These are phyloP conservation scores for Ettlia oleoabundans DNA, from an alignment of 139 green algal genomes.

Conservation along the genomic window DNA sequence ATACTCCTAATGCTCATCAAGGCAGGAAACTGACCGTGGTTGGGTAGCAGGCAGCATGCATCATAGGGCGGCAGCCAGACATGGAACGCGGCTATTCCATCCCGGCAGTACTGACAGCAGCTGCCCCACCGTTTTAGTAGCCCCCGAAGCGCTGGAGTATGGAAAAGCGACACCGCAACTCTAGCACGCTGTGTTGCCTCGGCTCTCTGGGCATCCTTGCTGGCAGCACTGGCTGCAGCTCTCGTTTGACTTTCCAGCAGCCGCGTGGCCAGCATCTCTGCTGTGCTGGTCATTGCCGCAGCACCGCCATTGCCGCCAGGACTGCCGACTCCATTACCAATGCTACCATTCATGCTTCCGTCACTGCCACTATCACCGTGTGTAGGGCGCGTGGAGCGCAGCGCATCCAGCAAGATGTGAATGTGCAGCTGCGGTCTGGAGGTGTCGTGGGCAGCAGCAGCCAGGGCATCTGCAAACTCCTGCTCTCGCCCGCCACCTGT, in stretches of 20 bases:
- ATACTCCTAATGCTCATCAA: no score
- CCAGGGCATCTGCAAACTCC: constrained; percentile 40
- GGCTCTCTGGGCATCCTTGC: no score
- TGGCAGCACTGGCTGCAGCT: neutral
- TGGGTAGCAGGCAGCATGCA: no score
- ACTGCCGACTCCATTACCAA: no score
- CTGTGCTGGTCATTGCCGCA: constrained; percentile 32
- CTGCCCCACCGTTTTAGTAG: constrained; percentile 43
- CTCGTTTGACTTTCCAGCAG: constrained; percentile 18
- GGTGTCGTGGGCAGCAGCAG: neutral
- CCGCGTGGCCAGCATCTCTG: constrained; percentile 25
- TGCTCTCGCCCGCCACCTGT: constrained; percentile 23
- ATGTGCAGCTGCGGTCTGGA: constrained; percentile 14
- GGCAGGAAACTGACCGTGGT: neutral
- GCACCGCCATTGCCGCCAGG: no score
- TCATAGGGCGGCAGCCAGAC: no score
- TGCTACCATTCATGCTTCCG: no score
- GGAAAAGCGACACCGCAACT: constrained; percentile 34
- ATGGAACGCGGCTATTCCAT: no score
- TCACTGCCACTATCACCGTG: neutral
- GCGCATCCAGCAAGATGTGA: constrained; percentile 40
- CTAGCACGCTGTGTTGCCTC: no score
- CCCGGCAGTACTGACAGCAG: no score
- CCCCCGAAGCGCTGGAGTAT: constrained; percentile 40
- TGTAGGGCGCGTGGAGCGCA: constrained; percentile 36